Conservation (phyloP, 352 stramenopile species). For the Aphanomyces cochlioides region DNA sequence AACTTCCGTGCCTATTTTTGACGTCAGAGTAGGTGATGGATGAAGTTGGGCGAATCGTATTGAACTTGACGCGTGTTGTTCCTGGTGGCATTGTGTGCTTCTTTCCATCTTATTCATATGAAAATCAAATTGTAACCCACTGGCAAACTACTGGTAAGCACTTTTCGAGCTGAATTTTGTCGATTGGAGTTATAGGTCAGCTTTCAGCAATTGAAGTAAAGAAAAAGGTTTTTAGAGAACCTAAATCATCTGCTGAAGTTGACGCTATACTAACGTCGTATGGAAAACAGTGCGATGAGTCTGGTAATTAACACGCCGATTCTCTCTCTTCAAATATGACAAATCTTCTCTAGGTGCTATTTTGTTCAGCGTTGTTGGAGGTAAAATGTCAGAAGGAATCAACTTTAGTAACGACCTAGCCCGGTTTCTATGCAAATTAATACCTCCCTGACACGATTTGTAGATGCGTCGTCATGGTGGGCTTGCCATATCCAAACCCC, state of each 20-base stretch:
- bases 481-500: conserved; percentile 97
- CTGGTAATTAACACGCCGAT: conserved; percentile 4
- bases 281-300: conserved; percentile 49
- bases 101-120: conserved; percentile 96
- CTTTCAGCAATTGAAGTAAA: conserved; percentile 82
- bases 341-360: conserved; percentile 52
- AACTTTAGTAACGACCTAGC: conserved; percentile 99
- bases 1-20: conserved; percentile 24
- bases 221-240: conserved; percentile 93
- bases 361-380: conserved; percentile 97
- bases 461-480: conserved; percentile 96
- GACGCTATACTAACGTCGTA: conserved; percentile 85
- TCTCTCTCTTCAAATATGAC: not conserved
- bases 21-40: conserved; percentile 63
- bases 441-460: not conserved
- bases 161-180: not conserved
- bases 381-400: conserved; percentile 99
- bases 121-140: conserved; percentile 81
- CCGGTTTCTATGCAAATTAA: conserved; percentile 34
- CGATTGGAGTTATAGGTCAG: conserved; percentile 31
- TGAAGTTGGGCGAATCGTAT: conserved; percentile 92
- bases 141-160: conserved; percentile 73
- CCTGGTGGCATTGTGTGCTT: conserved; percentile 97
- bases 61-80: conserved; percentile 89
- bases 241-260: conserved; percentile 90